These are phyloP conservation scores for Canna indica DNA, from an alignment of 176 grass and related monocot genomes.

Conservation along the genomic window DNA sequence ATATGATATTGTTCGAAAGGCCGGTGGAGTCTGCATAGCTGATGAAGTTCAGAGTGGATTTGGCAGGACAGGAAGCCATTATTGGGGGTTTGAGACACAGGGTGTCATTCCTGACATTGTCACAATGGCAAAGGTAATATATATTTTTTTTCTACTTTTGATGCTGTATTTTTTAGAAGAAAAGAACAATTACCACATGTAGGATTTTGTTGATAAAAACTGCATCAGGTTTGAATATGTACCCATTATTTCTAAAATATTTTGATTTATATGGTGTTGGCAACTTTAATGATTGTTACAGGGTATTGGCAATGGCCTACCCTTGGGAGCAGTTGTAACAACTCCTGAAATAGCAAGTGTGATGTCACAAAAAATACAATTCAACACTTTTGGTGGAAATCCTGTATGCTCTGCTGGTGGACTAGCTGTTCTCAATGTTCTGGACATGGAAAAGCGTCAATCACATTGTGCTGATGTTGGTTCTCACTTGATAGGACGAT, in stretches of 20 bases:
- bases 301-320: conserved; percentile 95
- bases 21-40: conserved; percentile 91
- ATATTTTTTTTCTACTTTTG: background rate
- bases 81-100: conserved; percentile 96
- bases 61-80: conserved; percentile 84
- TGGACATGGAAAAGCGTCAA: conserved; percentile 91
- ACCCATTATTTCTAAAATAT: background rate
- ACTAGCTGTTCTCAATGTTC: conserved; percentile 73
- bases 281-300: conserved; percentile 18
- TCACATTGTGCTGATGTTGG: conserved; percentile 70
- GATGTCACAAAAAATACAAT: conserved; percentile 77
- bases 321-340: conserved; percentile 85
- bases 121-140: conserved; percentile 86
- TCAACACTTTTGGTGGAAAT: conserved; percentile 94
- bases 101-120: conserved; percentile 80
- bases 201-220: background rate
- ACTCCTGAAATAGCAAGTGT: conserved; percentile 83
- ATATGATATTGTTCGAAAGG: conserved; percentile 71
- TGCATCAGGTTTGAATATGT: background rate
- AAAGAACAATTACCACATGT: background rate
- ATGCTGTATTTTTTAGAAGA: background rate
- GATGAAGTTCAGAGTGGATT: conserved; percentile 98
- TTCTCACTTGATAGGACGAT: conserved; percentile 57
- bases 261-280: background rate
- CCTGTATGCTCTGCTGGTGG: conserved; percentile 95